Evolutionary conservation across 1,284 basidiomycete genomes (phyloP), one percentile per base, ranked within the genome.

Genomic region (Chondrostereum purpureum): DNA sequence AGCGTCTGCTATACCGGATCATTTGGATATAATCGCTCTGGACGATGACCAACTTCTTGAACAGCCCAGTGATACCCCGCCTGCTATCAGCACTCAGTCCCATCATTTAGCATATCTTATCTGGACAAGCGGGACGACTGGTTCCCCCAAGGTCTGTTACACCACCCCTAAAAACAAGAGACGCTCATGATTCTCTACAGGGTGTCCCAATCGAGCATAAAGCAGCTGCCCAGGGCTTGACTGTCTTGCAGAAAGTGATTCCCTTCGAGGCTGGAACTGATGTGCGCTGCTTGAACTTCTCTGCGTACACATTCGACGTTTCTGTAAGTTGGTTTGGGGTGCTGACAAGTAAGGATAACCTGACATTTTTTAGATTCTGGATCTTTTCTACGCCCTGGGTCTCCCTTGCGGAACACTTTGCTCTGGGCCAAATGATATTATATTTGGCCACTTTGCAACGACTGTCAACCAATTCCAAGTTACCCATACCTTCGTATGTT

Each of bases 41-140:
- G 46, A 48, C 31, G 46, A 48, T 23, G 12, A 22, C 13, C 20
- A 27, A 35, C 21, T 48, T 4, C 23, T 19, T 18, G 36, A 40
- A 19, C 46, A 48, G 20, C 27, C 24, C 8, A 20, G 23, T 6
- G 31, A 21, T n/a, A 31, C 27, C 8, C 27, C 35, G 23, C 46
- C 46, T 6, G 12, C 18, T 2, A 37, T 48, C 17, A 27, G 33
- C 17, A 48, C 43, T 5, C 18, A 19, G 10, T 19, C 53, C 20
- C 33, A 51, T n/a, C 51, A 59, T 44, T 49, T 60, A 5, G 60
- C 58, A 10, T 59, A 59, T 31, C 40, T 49, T 42, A 64, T 65
- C 50, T 65, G 63, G 63, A 65, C 63, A 3, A 59, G 57, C 10
- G 63, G 63, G 12, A 65, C 63, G 18, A 65, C 63, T 12, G 63